Percentiles rank a stretch among this genome's conserved stretches.
Evolutionary conservation across 2,329 filamentous ascomycete genomes (phyloP).

Genomic region (Colletotrichum phormii): DNA sequence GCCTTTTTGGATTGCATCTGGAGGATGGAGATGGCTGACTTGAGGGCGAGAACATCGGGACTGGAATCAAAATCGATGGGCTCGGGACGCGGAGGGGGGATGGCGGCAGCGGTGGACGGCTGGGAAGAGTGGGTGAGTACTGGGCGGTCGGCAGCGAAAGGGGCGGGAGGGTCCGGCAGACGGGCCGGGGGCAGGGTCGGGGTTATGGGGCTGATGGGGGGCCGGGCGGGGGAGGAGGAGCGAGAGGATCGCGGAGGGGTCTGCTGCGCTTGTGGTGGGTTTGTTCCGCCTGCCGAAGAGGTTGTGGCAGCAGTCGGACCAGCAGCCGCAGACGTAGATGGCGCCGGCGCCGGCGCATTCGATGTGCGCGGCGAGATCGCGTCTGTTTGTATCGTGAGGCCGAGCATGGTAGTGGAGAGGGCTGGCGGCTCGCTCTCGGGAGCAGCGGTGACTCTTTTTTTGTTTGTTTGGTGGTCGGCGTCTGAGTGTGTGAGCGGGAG

Average conservation of each 20-base stretch:
- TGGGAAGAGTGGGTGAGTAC: conserved; percentile 59
- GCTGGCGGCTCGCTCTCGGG: conserved; percentile 17
- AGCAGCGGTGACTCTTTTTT: not conserved
- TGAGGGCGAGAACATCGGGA: conserved; percentile 87
- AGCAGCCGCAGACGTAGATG: conserved; percentile 12
- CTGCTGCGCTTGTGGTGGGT: conserved; percentile 12
- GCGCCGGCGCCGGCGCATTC: conserved; percentile 35
- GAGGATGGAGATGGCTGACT: conserved; percentile 85
- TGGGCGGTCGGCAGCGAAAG: conserved; percentile 48
- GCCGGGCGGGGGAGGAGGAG: conserved; percentile 58
- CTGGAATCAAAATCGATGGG: conserved; percentile 74
- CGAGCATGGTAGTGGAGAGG: conserved; percentile 42
- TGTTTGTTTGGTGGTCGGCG: not conserved
- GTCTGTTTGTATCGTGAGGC: conserved; percentile 44
- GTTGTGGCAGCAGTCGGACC: conserved; percentile 4
- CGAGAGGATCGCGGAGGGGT: conserved; percentile 41
- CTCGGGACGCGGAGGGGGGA: conserved; percentile 60
- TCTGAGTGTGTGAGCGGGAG: conserved; percentile 10
- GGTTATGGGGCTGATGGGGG: conserved; percentile 67
- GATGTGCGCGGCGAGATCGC: conserved; percentile 38
- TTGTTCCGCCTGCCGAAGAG: conserved; percentile 9
- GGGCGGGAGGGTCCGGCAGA: conserved; percentile 41
- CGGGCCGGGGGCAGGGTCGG: conserved; percentile 57
- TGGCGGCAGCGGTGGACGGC: conserved; percentile 48
- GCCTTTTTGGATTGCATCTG: conserved; percentile 88